A percentile compares a stretch with the other conserved stretches of the same genome.
These are phyloP conservation scores for Tolypocladium amazonense DNA, from an alignment of 2,329 filamentous ascomycete species.

Conservation along the genomic window DNA sequence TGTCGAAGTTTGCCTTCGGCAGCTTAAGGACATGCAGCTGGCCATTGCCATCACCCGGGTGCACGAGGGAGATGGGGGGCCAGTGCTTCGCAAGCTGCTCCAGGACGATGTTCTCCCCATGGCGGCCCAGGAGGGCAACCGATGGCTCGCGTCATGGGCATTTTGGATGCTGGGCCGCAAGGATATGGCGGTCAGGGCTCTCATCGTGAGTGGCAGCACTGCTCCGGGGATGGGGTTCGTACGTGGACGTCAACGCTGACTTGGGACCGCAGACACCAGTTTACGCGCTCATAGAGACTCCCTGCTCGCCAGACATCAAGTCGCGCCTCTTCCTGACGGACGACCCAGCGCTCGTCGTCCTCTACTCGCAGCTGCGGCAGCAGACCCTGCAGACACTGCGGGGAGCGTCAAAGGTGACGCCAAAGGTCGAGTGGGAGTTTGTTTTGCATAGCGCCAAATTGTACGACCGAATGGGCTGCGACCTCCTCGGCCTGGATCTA, in stretches of 20 bases:
- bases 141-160: slow-evolving; percentile 92
- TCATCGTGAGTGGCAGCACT: slow-evolving; percentile 51
- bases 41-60: slow-evolving; percentile 81
- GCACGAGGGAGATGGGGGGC: slow-evolving; percentile 76
- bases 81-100: slow-evolving; percentile 62
- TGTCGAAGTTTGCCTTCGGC: slow-evolving; percentile 74
- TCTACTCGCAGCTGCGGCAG: slow-evolving; percentile 79
- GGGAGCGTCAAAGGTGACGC: slow-evolving; percentile 72
- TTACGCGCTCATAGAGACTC: slow-evolving; percentile 59
- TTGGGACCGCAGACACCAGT: slow-evolving; percentile 56
- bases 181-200: slow-evolving; percentile 72
- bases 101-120: slow-evolving; percentile 69
- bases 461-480: slow-evolving; percentile 88
- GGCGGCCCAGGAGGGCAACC: slow-evolving; percentile 72
- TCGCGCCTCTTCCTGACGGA: slow-evolving; percentile 78
- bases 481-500: slow-evolving; percentile 76
- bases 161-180: slow-evolving; percentile 82
- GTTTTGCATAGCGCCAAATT: slow-evolving; percentile 74
- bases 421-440: slow-evolving; percentile 77
- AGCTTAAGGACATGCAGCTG: slow-evolving; percentile 80
- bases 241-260: neutral
- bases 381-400: slow-evolving; percentile 73
- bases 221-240: no score
- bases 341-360: slow-evolving; percentile 76
- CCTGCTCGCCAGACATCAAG: slow-evolving; percentile 57